A percentile compares a stretch with the other conserved stretches of the same genome.
Evolutionary conservation across 202 grass and related monocot genomes (phyloP).

Genomic region (Elaeis oleifera): DNA sequence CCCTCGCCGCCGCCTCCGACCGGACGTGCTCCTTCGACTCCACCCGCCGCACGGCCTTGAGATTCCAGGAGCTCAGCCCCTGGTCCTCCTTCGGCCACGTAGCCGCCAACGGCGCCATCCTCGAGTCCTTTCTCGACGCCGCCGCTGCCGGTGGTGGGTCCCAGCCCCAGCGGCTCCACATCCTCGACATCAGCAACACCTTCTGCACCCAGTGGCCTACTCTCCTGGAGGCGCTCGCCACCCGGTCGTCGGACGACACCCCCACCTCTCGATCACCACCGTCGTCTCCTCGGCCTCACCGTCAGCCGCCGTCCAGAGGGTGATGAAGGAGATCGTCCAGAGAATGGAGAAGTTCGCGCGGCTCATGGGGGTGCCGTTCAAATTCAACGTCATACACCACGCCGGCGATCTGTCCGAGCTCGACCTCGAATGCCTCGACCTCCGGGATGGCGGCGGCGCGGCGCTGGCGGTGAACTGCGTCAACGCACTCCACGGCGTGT

Average conservation of each 20-base stretch:
- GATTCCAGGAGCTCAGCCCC: constrained; percentile 95
- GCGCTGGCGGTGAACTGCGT: constrained; percentile 6
- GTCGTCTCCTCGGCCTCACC: background rate
- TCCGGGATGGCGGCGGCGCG: background rate
- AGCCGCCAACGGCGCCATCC: constrained; percentile 87
- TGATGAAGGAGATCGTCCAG: constrained; percentile 8
- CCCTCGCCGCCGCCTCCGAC: constrained; percentile 72
- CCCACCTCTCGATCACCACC: constrained; percentile 1
- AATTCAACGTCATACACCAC: constrained; percentile 4
- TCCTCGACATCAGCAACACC: constrained; percentile 95
- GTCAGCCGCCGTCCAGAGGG: background rate
- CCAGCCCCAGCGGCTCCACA: constrained; percentile 57
- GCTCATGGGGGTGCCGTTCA: constrained; percentile 9
- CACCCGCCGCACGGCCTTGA: constrained; percentile 71
- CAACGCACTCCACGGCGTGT: constrained; percentile 1
- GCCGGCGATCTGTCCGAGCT: background rate
- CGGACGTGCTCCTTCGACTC: constrained; percentile 92
- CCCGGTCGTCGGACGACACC: background rate
- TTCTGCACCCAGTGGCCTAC: constrained; percentile 98
- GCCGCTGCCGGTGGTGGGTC: constrained; percentile 39
- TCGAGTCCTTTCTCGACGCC: constrained; percentile 82
- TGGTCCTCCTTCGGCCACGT: constrained; percentile 97
- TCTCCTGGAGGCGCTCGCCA: constrained; percentile 8
- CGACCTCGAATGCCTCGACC: constrained; percentile 1
- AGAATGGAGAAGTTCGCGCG: constrained; percentile 13